Evolutionary conservation across 169 alveolate species (phyloP).

Genomic region (Perkinsus chesapeaki): DNA sequence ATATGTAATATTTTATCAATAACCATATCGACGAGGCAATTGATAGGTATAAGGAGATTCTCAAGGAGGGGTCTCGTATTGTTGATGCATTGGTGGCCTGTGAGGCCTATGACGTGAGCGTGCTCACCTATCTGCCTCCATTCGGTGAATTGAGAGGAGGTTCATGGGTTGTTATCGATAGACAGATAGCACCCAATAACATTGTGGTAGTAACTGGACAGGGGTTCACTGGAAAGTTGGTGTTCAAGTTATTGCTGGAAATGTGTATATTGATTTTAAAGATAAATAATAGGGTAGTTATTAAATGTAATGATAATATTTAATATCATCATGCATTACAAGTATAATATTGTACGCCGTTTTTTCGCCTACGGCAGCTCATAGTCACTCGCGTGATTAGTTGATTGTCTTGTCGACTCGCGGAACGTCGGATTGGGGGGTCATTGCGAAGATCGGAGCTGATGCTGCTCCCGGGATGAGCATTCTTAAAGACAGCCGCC

Average conservation of each 20-base stretch:
- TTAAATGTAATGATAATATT: too few species aligned
- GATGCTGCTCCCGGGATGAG: not conserved
- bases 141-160: conserved; percentile 33
- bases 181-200: conserved; percentile 18
- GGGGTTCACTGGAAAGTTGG: not conserved
- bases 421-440: too few species aligned
- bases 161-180: conserved; percentile 33
- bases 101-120: conserved; percentile 9
- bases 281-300: too few species aligned
- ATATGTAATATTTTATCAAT: conserved; percentile 17
- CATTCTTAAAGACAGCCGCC: too few species aligned
- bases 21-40: not conserved
- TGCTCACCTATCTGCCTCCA: conserved; percentile 33
- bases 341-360: too few species aligned
- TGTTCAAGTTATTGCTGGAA: too few species aligned
- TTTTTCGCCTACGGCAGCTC: too few species aligned
- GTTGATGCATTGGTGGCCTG: conserved; percentile 32
- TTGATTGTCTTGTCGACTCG: too few species aligned
- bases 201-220: not conserved
- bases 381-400: too few species aligned
- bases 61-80: conserved; percentile 26
- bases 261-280: too few species aligned
- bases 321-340: too few species aligned
- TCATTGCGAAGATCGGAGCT: too few species aligned
- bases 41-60: not conserved